These are phyloP conservation scores for Eimeria falciformis DNA, from an alignment of 169 alveolate species.

Conservation along the genomic window DNA sequence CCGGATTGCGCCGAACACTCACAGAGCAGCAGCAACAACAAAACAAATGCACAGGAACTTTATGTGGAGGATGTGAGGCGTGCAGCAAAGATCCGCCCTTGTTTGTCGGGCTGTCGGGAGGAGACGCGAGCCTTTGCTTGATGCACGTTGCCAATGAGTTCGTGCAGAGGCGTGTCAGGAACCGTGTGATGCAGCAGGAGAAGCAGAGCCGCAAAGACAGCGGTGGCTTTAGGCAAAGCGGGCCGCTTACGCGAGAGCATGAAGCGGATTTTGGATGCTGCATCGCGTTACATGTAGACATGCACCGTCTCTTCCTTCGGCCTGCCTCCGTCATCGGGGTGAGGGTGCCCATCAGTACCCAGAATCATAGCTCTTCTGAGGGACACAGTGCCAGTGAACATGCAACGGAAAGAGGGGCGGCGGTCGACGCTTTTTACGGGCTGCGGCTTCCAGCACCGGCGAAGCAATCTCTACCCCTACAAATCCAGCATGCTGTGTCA, in stretches of 20 bases:
- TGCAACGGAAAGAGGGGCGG: no score
- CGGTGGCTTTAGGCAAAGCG: neutral
- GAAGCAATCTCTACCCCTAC: neutral
- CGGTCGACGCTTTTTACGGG: no score
- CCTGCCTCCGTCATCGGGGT: slow-evolving; percentile 15
- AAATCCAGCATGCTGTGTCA: neutral
- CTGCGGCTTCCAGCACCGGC: neutral
- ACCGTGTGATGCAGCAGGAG: slow-evolving; percentile 16
- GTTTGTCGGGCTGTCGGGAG: slow-evolving; percentile 43
- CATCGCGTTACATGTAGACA: slow-evolving; percentile 16
- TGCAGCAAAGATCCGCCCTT: neutral
- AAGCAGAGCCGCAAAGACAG: neutral
- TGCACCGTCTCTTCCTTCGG: slow-evolving; percentile 4
- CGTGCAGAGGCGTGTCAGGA: neutral
- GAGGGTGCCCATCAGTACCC: neutral
- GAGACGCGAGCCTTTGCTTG: slow-evolving; percentile 38
- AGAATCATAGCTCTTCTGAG: no score
- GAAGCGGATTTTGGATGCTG: neutral
- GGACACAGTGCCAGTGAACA: no score
- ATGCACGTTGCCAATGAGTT: neutral
- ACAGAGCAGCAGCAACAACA: neutral
- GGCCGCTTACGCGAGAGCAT: neutral
- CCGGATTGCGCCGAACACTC: neutral
- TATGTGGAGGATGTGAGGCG: neutral
- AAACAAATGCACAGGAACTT: neutral